Base-by-base conservation (phyloP, 257 asterid species). In the Verbascum thapsus region DNA sequence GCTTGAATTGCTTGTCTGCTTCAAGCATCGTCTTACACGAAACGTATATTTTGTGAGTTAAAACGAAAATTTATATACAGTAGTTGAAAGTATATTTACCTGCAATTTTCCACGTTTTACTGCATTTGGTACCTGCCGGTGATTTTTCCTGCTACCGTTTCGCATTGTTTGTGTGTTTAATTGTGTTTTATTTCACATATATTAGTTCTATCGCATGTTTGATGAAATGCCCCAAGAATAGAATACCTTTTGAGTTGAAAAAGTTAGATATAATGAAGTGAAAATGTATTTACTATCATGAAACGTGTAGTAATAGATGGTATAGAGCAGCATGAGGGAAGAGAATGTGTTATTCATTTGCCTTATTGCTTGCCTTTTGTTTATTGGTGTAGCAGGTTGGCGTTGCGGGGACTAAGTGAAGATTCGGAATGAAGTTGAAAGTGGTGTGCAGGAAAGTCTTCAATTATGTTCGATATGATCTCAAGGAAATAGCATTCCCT, bases 401-500 rank as follows among this genome's bases (percentile, higher is more conserved):
- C n/a, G 43, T 44, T 12, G 32, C 3, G 1, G 38, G 56, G n/a
- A 5, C n/a, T n/a, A n/a, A n/a, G 9, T 7, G 20, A 48, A n/a
- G n/a, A n/a, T n/a, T n/a, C n/a, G n/a, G 66, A 56, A 86, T 83
- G 87, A 91, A 88, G 88, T 30, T 83, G 65, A 84, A 68, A 72
- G 83, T 81, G 53, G 92, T 74, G 11, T 74, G 81, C 71, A 82
- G 79, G 81, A 87, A 90, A 72, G 54, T 87, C 16, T 81, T 22
- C 56, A 70, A 90, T 70, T 90, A 90, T 57, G 83, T 90, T 26
- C 85, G 95, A 1, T 70, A 87, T 23, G 99, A 94, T 78, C 87
- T 94, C 49, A 94, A 82, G 77, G 99, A 94, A 72, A 90, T 90
- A 58, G 95, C 86, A 49, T 85, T 78, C 59, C 99, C 99, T 49